Evolutionary conservation across 2,329 filamentous ascomycete genomes (phyloP), one percentile per base, ranked within the genome.

Genomic region (Simplicillium sp.): DNA sequence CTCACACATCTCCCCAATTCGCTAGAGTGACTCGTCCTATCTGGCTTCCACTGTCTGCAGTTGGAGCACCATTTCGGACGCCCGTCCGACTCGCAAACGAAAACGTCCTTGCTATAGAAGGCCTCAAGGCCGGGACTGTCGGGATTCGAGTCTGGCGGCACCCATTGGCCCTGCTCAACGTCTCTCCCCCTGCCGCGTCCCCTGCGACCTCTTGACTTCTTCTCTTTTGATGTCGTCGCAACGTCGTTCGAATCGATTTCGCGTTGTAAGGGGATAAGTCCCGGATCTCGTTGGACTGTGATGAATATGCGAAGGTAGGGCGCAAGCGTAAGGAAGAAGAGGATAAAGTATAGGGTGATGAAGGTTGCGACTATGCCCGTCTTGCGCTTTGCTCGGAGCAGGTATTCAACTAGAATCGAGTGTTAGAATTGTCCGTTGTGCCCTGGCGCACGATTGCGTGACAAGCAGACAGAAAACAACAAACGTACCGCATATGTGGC

Each of bases 11-110:
- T 74, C 38, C 78, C 78, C 11, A 92, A 67, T 55, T 94, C 86
- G 39, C 81, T 81, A 54, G 84, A 94, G 60, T 97, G 90, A 57
- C 95, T 88, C 3, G 84, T 76, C 3, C 90, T 75, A 54, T 96
- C 90, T 1, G 84, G 80, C 60, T 96, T 97, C 78, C 85, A 95
- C 48, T 83, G 86, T 42, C 76, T 76, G 58, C 90, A 98, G 39
- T 77, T 75, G 4, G 80, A 81, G 62, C 90, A 98, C 80, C 87
- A 97, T 28, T 79, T 76, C 0, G 90, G 90, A n/a, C 82, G 71
- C 0, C 92, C 92, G 51, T 92, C 84, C 11, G 71, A 67, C 52
- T 94, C 83, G 61, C 87, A 96, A 2, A 87, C 73, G 57, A 94
- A 97, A 2, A 86, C 76, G 50, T 94, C 82, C 56, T 83, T 86